phyloP scores from a whole-genome alignment of 1,139 yeast species.

The Kodamaea sp. region DNA sequence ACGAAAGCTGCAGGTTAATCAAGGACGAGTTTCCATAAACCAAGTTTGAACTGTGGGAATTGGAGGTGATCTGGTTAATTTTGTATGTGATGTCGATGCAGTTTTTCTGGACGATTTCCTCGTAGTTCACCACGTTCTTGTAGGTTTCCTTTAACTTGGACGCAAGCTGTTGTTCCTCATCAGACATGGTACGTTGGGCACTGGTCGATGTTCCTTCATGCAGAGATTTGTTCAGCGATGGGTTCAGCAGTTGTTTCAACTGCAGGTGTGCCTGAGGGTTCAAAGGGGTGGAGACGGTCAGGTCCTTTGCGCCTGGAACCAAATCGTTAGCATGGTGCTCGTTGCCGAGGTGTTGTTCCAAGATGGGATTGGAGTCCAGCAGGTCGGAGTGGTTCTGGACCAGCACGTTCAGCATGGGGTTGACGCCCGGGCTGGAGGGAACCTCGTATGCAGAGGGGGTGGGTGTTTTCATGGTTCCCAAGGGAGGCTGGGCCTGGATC shows the following conservation, averaged over 20 bases:
- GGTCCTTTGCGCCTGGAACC: conserved; percentile 7
- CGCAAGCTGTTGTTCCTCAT: conserved; percentile 71
- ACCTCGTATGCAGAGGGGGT: conserved; percentile 46
- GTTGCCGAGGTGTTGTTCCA: conserved; percentile 9
- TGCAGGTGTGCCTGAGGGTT: conserved; percentile 7
- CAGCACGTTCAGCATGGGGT: conserved; percentile 27
- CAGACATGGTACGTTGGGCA: conserved; percentile 44
- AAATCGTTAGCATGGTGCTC: conserved; percentile 2
- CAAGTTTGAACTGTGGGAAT: conserved; percentile 14
- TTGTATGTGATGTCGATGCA: conserved; percentile 57
- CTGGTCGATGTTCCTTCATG: conserved; percentile 5
- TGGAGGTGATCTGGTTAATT: conserved; percentile 47
- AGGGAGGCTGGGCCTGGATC: conserved; percentile 12
- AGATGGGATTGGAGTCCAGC: conserved; percentile 38
- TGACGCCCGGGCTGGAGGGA: conserved; percentile 43
- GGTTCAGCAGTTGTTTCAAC: conserved; percentile 9
- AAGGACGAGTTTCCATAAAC: conserved; percentile 22
- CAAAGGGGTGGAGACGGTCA: conserved; percentile 10
- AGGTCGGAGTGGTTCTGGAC: conserved; percentile 42
- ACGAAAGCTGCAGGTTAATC: conserved; percentile 20
- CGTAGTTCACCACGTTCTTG: conserved; percentile 65
- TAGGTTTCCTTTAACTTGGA: conserved; percentile 73
- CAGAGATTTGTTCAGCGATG: conserved; percentile 16
- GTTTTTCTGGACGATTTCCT: conserved; percentile 68
- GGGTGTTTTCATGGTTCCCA: conserved; percentile 33